Evolutionary conservation across 495 filamentous ascomycete genomes (phyloP).

Genomic region (Thermothielavioides terrestris): DNA sequence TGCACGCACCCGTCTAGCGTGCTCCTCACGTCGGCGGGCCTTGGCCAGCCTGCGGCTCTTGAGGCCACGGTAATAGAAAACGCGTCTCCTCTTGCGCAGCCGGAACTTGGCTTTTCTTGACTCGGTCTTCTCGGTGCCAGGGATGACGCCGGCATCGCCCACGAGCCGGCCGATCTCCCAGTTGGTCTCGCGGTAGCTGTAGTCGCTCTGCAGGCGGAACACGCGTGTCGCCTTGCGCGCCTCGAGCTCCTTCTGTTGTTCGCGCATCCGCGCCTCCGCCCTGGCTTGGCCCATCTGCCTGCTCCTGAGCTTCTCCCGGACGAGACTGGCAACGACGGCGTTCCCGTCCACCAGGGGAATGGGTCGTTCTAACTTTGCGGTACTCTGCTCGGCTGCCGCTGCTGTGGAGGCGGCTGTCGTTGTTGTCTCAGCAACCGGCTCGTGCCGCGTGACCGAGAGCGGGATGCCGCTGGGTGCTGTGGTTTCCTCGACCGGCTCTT

Average conservation of each 20-base stretch:
- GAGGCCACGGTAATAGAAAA: slow-evolving; percentile 10
- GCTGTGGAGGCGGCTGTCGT: slow-evolving; percentile 8
- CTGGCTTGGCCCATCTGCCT: slow-evolving; percentile 28
- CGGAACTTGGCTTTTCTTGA: slow-evolving; percentile 25
- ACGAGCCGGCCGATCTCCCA: slow-evolving; percentile 65
- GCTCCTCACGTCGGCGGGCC: slow-evolving; percentile 15
- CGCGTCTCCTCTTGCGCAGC: slow-evolving; percentile 18
- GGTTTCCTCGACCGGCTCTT: slow-evolving; percentile 14
- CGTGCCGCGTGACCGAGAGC: slow-evolving; percentile 31
- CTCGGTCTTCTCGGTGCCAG: slow-evolving; percentile 22
- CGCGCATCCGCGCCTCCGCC: slow-evolving; percentile 20
- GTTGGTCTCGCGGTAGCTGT: slow-evolving; percentile 77
- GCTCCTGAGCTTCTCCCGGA: slow-evolving; percentile 30
- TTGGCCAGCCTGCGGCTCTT: slow-evolving; percentile 21
- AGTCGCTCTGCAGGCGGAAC: slow-evolving; percentile 53
- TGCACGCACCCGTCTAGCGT: slow-evolving; percentile 12
- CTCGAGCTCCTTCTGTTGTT: slow-evolving; percentile 14
- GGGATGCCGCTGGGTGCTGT: slow-evolving; percentile 38
- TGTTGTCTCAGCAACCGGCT: slow-evolving; percentile 11
- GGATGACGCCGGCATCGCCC: slow-evolving; percentile 19
- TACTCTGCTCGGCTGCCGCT: not conserved
- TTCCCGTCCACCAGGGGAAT: slow-evolving; percentile 11
- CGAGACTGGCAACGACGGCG: slow-evolving; percentile 22
- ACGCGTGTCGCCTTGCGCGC: slow-evolving; percentile 28
- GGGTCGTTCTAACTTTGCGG: not conserved